A percentile compares a stretch with the other conserved stretches of the same genome.
phyloP scores from a whole-genome alignment of 2,329 filamentous ascomycete species.

The Rhexocercosporidium sp. region DNA sequence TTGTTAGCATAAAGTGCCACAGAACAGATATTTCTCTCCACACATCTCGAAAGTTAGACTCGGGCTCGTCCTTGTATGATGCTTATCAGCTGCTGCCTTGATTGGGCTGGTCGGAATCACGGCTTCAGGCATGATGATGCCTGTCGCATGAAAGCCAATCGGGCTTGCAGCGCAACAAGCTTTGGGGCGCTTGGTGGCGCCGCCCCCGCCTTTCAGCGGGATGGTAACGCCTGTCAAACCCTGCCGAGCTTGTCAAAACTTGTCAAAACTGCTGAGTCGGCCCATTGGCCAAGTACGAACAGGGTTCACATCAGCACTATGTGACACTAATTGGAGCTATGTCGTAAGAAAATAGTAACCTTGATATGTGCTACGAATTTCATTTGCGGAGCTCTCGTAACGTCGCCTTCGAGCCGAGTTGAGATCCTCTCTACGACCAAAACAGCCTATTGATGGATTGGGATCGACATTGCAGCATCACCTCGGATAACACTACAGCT shows the following conservation, averaged over 20 bases:
- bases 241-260: background rate
- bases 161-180: constrained; percentile 1
- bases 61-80: background rate
- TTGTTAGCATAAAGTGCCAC: background rate
- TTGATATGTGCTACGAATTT: constrained; percentile 15
- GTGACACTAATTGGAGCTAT: constrained; percentile 11
- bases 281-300: background rate
- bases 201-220: background rate
- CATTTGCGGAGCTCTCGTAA: constrained; percentile 10
- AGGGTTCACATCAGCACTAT: background rate
- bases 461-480: background rate
- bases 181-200: constrained; percentile 1
- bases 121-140: constrained; percentile 4
- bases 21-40: background rate
- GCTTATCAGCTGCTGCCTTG: background rate
- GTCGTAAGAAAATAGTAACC: constrained; percentile 13
- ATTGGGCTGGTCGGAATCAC: background rate
- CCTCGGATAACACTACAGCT: background rate
- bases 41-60: background rate
- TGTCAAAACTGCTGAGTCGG: background rate
- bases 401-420: background rate
- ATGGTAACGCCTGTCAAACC: background rate
- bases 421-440: background rate
- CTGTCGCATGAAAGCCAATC: background rate
- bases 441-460: background rate